Evolutionary conservation across 805 yeast species (phyloP).

Genomic region (Henningerozyma blattae): DNA sequence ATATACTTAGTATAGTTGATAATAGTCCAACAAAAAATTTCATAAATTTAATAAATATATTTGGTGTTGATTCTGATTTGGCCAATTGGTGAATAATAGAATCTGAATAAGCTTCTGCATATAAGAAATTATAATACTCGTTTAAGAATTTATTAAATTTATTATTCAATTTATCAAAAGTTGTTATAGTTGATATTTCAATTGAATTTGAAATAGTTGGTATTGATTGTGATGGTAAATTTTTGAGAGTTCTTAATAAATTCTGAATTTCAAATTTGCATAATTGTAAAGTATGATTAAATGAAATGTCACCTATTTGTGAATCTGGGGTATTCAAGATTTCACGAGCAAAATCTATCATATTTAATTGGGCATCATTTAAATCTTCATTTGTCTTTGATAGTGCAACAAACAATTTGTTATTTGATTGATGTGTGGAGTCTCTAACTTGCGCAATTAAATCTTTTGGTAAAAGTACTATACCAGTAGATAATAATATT

Average conservation of each 20-base stretch:
- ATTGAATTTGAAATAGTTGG: not conserved
- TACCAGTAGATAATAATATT: constrained; percentile 18
- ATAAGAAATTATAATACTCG: constrained; percentile 19
- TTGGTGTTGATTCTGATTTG: constrained; percentile 11
- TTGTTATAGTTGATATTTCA: constrained; percentile 2
- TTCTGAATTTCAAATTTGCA: constrained; percentile 20
- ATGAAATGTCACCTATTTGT: constrained; percentile 11
- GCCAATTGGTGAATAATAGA: constrained; percentile 19
- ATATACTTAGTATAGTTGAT: constrained; percentile 8
- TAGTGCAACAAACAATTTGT: constrained; percentile 18
- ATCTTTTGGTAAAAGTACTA: constrained; percentile 18
- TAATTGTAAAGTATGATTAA: constrained; percentile 14
- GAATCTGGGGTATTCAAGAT: constrained; percentile 13
- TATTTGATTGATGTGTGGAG: constrained; percentile 9
- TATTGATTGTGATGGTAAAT: constrained; percentile 4
- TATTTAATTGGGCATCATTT: constrained; percentile 18
- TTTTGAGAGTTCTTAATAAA: constrained; percentile 8
- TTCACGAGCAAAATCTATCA: constrained; percentile 16
- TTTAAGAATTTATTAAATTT: constrained; percentile 19
- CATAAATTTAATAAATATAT: constrained; percentile 3
- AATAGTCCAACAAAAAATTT: constrained; percentile 5
- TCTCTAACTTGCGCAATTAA: constrained; percentile 7
- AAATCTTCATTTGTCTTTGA: constrained; percentile 23
- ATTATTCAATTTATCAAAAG: constrained; percentile 16
- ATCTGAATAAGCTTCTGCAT: constrained; percentile 16